Base-by-base conservation (phyloP, 345 rosid species). In the Trapa bicornis region DNA sequence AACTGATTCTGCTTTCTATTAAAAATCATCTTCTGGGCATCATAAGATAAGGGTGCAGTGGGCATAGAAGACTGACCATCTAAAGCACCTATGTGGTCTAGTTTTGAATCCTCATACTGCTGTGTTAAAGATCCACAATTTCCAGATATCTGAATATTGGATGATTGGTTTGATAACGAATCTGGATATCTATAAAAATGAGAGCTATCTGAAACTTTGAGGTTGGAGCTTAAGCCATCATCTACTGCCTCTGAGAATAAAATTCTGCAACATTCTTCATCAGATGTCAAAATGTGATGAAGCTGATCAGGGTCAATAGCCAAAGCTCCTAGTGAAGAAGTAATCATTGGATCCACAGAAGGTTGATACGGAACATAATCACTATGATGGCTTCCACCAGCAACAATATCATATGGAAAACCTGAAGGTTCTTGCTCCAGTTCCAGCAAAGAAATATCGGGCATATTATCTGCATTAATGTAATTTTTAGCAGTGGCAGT, bases 261-360 rank as follows among this genome's bases (percentile, higher is more conserved):
- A 72, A 80, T 78, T 82, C 83, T 79, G 76, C 96, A 91, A 71
- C 92, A 91, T 76, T 91, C 97, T 71, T 87, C 96, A 74, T 94
- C 96, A n/a, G 96, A 76, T 76, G 87, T 78, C 79, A 89, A 75
- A 65, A 85, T 73, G 38, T 80, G 80, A 64, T 85, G 86, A 70
- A 79, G 75, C 70, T 74, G 82, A 41, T 76, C 71, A 52, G 82
- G 70, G 65, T 70, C 70, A 36, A 69, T 70, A 47, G 68, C 78
- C 60, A 78, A 71, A 77, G 78, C 77, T 66, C 80, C 78, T 60
- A 76, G 50, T 60, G 83, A 73, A 74, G 84, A 68, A 78, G 84
- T 77, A 79, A 73, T 77, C 67, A 67, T 75, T 32, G 71, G 73
- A 71, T 72, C 83, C 74, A 73, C 61, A 36, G 86, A 78, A 68